Base-by-base conservation (phyloP, 352 stramenopile species). In the Globisporangium rhizosaccharum region DNA sequence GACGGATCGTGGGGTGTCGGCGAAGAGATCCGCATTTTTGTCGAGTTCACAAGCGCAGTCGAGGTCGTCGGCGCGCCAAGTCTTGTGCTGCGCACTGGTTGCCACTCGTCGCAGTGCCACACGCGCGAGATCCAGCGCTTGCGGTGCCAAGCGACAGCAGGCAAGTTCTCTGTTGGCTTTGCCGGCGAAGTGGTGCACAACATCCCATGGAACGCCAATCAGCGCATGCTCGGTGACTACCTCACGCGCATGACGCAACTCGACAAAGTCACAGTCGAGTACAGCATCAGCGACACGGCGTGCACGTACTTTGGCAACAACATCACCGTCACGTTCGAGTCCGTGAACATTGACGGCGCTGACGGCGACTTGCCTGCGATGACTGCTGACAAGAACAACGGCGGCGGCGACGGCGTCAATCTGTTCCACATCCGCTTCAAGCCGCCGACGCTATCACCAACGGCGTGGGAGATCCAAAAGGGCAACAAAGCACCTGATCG, bases 261-360 rank as follows among this genome's bases (percentile, higher is more conserved):
- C 57, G 59, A 88, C 61, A 57, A 69, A 26, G 76, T 93, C 14
- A 59, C 63, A 1, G 66, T 93, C 36, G 62, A 73, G 20, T 92
- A 87, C 61, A 79, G 66, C 30, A 85, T 88, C 37, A 66, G 76
- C 15, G 82, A 76, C 60, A 57, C 65, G 0, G 78, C 80, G 41
- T 90, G 82, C 56, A 87, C 80, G n/a, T 92, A 79, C 53, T 83
- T 87, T 46, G 82, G 82, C 28, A 92, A 90, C 61, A 89, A 88
- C 59, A 89, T 90, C 57, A 88, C 76, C 0, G 56, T 92, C 23
- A 88, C 79, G 1, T 92, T 88, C 61, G 80, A 90, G 51, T 87
- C 77, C 4, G 73, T 90, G 56, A 92, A 92, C 59, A 74, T 86
- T 25, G 67, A 68, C 33, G 76, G 78, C 28, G 54, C 51, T 7